A percentile compares a stretch with the other conserved stretches of the same genome.
phyloP scores from a whole-genome alignment of 371 early-diverging fungal genomes.

The Lichtheimia corymbifera region DNA sequence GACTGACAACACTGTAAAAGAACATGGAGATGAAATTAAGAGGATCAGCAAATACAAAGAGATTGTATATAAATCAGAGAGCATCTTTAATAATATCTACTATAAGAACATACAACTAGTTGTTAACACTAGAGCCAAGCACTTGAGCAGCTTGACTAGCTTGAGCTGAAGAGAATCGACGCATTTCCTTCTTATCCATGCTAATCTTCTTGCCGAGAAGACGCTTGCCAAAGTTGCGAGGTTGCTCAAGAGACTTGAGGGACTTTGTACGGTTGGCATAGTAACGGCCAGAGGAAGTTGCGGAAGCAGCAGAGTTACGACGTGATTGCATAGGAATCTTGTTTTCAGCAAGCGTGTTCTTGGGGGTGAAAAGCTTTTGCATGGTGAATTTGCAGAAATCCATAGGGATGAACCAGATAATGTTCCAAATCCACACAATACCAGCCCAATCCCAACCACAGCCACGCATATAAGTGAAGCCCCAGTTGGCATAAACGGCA shows the following conservation, averaged over 20 bases:
- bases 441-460: conserved; percentile 61
- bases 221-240: conserved; percentile 44
- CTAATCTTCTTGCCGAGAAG: conserved; percentile 38
- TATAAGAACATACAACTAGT: conserved; percentile 1
- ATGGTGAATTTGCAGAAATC: conserved; percentile 73
- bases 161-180: conserved; percentile 45
- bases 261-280: conserved; percentile 51
- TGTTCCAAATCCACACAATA: conserved; percentile 75
- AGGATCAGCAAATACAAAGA: background rate
- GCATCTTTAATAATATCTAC: background rate
- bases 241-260: conserved; percentile 42
- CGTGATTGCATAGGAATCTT: conserved; percentile 35
- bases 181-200: conserved; percentile 47
- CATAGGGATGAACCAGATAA: conserved; percentile 71
- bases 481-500: conserved; percentile 64
- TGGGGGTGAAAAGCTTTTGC: conserved; percentile 54
- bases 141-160: conserved; percentile 24
- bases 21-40: background rate
- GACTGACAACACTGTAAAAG: background rate
- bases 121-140: background rate
- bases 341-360: conserved; percentile 9
- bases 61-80: background rate
- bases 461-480: conserved; percentile 55
- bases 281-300: conserved; percentile 47
- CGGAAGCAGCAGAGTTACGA: conserved; percentile 48